Percentiles rank a stretch among this genome's conserved stretches.
Evolutionary conservation across 164 flowering plant species (phyloP).

Genomic region (Cinnamomum chago): DNA sequence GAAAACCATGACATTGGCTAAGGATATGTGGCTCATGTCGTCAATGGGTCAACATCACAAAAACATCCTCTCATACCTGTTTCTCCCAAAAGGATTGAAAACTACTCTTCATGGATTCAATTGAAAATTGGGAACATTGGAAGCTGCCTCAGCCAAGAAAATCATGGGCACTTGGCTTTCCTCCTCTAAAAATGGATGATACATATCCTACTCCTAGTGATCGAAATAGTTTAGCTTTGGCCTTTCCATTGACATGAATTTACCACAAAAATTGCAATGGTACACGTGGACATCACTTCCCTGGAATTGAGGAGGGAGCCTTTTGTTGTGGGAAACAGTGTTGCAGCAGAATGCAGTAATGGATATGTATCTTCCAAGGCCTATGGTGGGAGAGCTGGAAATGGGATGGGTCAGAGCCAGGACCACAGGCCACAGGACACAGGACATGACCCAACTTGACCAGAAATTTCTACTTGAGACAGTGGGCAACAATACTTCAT

Average conservation of each 20-base stretch:
- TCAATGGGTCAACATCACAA: not conserved
- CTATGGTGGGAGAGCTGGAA: too few relatives aligned
- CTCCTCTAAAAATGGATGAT: not conserved
- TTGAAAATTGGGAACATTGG: not conserved
- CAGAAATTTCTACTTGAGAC: too few relatives aligned
- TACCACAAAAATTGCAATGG: not conserved
- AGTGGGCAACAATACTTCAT: too few relatives aligned
- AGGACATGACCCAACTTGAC: too few relatives aligned
- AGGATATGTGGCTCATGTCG: too few relatives aligned
- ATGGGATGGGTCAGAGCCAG: too few relatives aligned
- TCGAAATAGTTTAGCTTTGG: not conserved
- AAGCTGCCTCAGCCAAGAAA: not conserved
- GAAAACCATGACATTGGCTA: not conserved
- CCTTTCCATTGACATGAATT: not conserved
- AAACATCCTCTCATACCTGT: not conserved
- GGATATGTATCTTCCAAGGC: too few relatives aligned
- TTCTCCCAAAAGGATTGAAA: not conserved
- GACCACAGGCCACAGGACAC: too few relatives aligned
- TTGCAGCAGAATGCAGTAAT: too few relatives aligned
- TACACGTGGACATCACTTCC: slow-evolving; percentile 5
- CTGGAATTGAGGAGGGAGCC: not conserved
- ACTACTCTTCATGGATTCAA: not conserved
- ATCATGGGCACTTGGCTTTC: not conserved
- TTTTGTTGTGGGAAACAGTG: not conserved
- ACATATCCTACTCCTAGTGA: not conserved